phyloP scores from a whole-genome alignment of 2,329 filamentous ascomycete species.

The Fusarium beomiforme region DNA sequence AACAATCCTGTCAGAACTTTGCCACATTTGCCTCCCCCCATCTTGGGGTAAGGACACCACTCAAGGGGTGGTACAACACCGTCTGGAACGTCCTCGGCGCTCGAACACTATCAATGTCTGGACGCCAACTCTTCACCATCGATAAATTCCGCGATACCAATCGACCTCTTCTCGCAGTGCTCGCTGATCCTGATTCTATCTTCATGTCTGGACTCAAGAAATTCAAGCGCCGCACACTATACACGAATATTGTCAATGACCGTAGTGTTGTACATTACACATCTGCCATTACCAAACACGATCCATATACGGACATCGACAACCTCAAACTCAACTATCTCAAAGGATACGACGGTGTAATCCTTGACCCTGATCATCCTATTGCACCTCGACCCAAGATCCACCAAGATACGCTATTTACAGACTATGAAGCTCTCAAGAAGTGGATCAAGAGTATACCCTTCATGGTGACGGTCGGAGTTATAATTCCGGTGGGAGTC shows the following conservation, averaged over 20 bases:
- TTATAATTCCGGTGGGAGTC: conserved; percentile 80
- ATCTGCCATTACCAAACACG: conserved; percentile 77
- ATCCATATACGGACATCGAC: conserved; percentile 78
- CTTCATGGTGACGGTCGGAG: conserved; percentile 68
- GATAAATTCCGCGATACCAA: conserved; percentile 86
- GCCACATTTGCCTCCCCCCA: conserved; percentile 90
- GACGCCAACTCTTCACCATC: conserved; percentile 86
- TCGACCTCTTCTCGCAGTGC: conserved; percentile 80
- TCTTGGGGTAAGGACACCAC: conserved; percentile 77
- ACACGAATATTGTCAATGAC: conserved; percentile 90
- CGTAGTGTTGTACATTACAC: conserved; percentile 85
- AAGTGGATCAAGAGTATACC: conserved; percentile 65
- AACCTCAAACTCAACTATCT: conserved; percentile 78
- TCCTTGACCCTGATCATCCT: conserved; percentile 75
- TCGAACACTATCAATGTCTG: conserved; percentile 82
- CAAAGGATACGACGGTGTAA: conserved; percentile 76
- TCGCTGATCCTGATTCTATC: conserved; percentile 85
- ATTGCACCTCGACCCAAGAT: conserved; percentile 59
- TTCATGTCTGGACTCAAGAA: conserved; percentile 82
- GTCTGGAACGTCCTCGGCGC: conserved; percentile 88
- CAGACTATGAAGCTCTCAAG: conserved; percentile 45
- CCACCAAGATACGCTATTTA: conserved; percentile 44
- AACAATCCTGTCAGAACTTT: conserved; percentile 73
- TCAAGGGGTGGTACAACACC: conserved; percentile 71
- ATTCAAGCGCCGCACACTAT: conserved; percentile 82